These are phyloP conservation scores for Penicillium nordicum DNA, from an alignment of 2,329 filamentous ascomycete species.

Conservation along the genomic window DNA sequence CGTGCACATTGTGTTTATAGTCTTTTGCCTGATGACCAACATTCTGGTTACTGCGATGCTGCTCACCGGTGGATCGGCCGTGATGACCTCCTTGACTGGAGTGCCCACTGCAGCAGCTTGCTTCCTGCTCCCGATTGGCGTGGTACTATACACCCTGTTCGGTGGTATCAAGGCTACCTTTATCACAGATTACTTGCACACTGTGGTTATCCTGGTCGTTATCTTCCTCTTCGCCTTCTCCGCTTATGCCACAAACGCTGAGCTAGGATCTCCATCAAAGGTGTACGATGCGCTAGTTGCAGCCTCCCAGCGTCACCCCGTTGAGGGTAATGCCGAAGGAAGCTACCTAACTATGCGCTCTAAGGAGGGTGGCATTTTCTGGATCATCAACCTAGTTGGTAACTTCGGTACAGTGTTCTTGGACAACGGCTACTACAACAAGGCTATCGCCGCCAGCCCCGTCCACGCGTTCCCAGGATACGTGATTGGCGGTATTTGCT, in stretches of 20 bases:
- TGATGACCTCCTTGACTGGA: slow-evolving; percentile 67
- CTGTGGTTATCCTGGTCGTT: slow-evolving; percentile 69
- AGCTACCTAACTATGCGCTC: slow-evolving; percentile 86
- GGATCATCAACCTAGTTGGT: slow-evolving; percentile 80
- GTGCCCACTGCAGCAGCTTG: slow-evolving; percentile 77
- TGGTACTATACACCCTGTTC: slow-evolving; percentile 73
- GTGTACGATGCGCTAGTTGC: slow-evolving; percentile 75
- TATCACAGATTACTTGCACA: slow-evolving; percentile 82
- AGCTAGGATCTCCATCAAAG: slow-evolving; percentile 69
- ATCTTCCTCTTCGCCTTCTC: slow-evolving; percentile 83
- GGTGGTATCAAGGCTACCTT: slow-evolving; percentile 83
- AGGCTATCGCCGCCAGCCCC: slow-evolving; percentile 83
- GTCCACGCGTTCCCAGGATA: slow-evolving; percentile 86
- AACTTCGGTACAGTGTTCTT: slow-evolving; percentile 67
- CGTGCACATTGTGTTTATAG: slow-evolving; percentile 74
- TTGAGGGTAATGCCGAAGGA: slow-evolving; percentile 73
- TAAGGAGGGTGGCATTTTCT: slow-evolving; percentile 79
- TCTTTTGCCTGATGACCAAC: slow-evolving; percentile 80
- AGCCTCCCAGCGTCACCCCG: slow-evolving; percentile 67
- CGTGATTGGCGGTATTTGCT: slow-evolving; percentile 77
- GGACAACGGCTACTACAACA: slow-evolving; percentile 87
- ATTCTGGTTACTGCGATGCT: slow-evolving; percentile 87
- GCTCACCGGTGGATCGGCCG: slow-evolving; percentile 76
- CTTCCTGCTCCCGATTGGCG: slow-evolving; percentile 76
- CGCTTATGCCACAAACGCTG: slow-evolving; percentile 69